phyloP scores from a whole-genome alignment of 1,284 basidiomycete species.

The Ustilago shanxiensis region DNA sequence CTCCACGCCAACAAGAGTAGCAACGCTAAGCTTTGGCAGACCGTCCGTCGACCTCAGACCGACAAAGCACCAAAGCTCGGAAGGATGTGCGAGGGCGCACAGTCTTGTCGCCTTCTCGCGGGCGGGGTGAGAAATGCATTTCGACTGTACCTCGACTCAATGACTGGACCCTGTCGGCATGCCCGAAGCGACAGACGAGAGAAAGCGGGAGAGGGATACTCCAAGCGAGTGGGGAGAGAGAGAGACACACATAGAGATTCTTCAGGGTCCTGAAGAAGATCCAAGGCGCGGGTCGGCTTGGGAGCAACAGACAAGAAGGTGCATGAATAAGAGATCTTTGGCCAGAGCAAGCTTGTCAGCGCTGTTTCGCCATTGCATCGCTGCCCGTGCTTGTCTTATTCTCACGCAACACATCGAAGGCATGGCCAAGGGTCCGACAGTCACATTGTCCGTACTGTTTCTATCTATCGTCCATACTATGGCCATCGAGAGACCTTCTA shows the following conservation, averaged over 20 bases:
- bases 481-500: not conserved
- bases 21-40: not conserved
- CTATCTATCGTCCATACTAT: not conserved
- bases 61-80: not conserved
- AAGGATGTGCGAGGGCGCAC: not conserved
- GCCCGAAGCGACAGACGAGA: conserved; percentile 11
- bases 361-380: conserved; percentile 5
- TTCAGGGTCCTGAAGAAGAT: conserved; percentile 10
- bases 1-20: not conserved
- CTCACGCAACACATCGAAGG: not conserved
- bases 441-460: not conserved
- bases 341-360: conserved; percentile 14
- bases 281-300: not conserved
- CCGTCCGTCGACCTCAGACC: too few relatives aligned
- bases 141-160: not conserved
- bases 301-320: not conserved
- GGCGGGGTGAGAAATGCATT: conserved; percentile 12
- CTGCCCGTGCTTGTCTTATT: conserved; percentile 13
- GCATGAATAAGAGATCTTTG: conserved; percentile 3
- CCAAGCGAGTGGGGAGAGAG: too few relatives aligned
- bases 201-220: too few relatives aligned
- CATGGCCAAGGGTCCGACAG: not conserved
- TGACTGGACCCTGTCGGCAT: conserved; percentile 23
- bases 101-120: not conserved
- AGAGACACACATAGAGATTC: too few relatives aligned